Percentiles rank a stretch among this genome's conserved stretches.
Evolutionary conservation across 176 grass and related monocot species (phyloP).

Genomic region (Phragmites australis): DNA sequence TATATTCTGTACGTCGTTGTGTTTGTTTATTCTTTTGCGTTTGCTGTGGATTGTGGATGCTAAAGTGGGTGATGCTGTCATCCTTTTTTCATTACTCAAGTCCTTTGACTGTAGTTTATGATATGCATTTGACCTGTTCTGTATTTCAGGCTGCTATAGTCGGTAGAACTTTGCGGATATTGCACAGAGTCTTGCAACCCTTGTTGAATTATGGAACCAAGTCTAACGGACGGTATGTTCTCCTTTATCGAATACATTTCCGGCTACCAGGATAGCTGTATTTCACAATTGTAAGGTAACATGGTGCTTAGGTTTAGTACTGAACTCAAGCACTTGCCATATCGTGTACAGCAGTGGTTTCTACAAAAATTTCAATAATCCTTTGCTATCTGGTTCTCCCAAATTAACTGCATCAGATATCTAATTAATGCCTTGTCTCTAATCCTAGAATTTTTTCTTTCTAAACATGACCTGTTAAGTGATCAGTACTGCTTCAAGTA

Average conservation of each 20-base stretch:
- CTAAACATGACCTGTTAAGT: background rate
- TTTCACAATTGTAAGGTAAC: constrained; percentile 10
- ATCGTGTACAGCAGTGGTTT: background rate
- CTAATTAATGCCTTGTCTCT: background rate
- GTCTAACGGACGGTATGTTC: constrained; percentile 61
- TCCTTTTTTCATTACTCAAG: background rate
- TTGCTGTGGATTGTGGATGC: constrained; percentile 11
- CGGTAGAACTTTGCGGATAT: constrained; percentile 62
- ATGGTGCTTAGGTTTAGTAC: background rate
- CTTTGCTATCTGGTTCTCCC: background rate
- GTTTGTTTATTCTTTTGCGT: background rate
- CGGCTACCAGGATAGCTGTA: background rate
- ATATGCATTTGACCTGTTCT: constrained; percentile 21
- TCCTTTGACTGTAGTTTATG: background rate
- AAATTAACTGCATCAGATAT: background rate
- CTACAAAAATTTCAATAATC: background rate
- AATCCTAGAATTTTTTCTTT: background rate
- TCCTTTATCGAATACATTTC: constrained; percentile 8
- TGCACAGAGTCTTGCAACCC: constrained; percentile 60
- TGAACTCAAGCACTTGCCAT: background rate
- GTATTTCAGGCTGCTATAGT: constrained; percentile 66
- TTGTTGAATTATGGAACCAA: constrained; percentile 49
- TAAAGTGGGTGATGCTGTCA: background rate
- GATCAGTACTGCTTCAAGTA: background rate
- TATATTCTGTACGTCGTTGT: background rate